Evolutionary conservation across 345 rosid species (phyloP).

Genomic region (Microthlaspi erraticum): DNA sequence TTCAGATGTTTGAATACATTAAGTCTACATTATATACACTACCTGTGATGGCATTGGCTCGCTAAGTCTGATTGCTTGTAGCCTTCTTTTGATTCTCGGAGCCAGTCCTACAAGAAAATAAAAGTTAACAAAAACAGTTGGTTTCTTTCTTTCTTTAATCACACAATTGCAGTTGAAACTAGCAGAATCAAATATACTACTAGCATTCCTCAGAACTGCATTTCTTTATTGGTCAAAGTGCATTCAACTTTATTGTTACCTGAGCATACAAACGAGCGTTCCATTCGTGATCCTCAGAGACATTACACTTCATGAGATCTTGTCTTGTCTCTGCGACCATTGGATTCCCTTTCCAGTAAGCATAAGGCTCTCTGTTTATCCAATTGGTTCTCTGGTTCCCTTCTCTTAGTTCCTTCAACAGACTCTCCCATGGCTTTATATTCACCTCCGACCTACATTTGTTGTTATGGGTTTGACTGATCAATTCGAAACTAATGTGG

Average conservation of each 20-base stretch:
- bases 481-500: neutral
- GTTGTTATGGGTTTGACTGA: neutral
- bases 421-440: constrained; percentile 70
- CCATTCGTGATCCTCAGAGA: constrained; percentile 75
- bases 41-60: constrained; percentile 84
- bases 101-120: constrained; percentile 70
- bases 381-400: constrained; percentile 58
- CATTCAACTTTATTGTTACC: constrained; percentile 45
- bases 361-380: constrained; percentile 74
- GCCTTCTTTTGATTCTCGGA: constrained; percentile 62
- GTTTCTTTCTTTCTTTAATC: constrained; percentile 6
- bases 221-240: neutral
- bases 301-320: constrained; percentile 79
- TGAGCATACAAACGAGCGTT: constrained; percentile 80
- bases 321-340: constrained; percentile 62
- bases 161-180: constrained; percentile 8
- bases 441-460: constrained; percentile 71
- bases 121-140: neutral
- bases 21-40: neutral
- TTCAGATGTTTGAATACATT: neutral
- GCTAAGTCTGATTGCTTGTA: constrained; percentile 79
- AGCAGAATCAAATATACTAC: neutral
- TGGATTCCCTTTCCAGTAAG: constrained; percentile 98
- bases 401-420: constrained; percentile 57
- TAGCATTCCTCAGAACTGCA: neutral